phyloP scores from a whole-genome alignment of 2,329 filamentous ascomycete species.

The Xylaria polymorpha region DNA sequence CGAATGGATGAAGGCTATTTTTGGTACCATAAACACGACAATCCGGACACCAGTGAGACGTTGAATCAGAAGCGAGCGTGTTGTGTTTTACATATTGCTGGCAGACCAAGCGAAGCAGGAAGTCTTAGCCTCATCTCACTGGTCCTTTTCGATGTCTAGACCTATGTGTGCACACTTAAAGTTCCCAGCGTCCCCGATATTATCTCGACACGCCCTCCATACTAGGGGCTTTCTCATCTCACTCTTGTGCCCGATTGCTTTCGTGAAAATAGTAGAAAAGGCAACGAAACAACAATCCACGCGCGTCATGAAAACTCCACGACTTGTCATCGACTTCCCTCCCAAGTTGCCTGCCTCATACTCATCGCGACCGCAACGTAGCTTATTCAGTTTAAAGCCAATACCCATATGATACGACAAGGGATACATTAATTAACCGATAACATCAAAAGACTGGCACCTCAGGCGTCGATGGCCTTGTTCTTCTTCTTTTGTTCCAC shows the following conservation, averaged over 20 bases:
- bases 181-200: slow-evolving; percentile 17
- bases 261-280: slow-evolving; percentile 12
- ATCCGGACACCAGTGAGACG: background rate
- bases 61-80: slow-evolving; percentile 32
- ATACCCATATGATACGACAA: slow-evolving; percentile 26
- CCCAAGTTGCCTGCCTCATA: slow-evolving; percentile 4
- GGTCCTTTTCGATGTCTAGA: slow-evolving; percentile 21
- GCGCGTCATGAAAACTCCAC: slow-evolving; percentile 28
- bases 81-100: slow-evolving; percentile 38
- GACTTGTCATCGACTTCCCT: slow-evolving; percentile 12
- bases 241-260: slow-evolving; percentile 3
- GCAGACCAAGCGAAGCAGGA: slow-evolving; percentile 18
- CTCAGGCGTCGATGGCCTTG: slow-evolving; percentile 61
- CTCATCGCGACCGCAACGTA: slow-evolving; percentile 22
- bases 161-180: slow-evolving; percentile 25
- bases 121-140: slow-evolving; percentile 25
- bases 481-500: slow-evolving; percentile 97
- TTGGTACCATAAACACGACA: background rate
- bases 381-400: slow-evolving; percentile 23
- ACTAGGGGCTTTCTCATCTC: slow-evolving; percentile 2
- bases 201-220: slow-evolving; percentile 7
- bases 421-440: slow-evolving; percentile 32
- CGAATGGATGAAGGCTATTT: background rate
- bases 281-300: slow-evolving; percentile 30
- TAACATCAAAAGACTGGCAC: slow-evolving; percentile 11